Conservation (phyloP, 768 basidiomycete species). For the Boletus patriciae region DNA sequence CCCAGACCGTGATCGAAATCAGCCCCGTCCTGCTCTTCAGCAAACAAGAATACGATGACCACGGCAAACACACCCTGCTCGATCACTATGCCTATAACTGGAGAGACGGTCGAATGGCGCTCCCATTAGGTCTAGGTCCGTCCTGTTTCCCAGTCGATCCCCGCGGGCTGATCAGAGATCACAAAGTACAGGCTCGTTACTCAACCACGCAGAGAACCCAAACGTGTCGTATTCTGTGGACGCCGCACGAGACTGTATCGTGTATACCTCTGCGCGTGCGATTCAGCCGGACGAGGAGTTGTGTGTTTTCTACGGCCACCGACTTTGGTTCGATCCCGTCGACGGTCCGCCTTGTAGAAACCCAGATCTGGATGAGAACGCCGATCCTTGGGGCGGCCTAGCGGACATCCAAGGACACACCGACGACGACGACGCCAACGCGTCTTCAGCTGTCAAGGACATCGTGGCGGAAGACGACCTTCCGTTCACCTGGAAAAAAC, state of each 20-base stretch:
- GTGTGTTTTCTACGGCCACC: constrained; percentile 74
- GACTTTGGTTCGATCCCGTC: constrained; percentile 61
- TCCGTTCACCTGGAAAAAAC: constrained; percentile 64
- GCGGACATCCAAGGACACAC: constrained; percentile 3
- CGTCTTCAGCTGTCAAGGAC: constrained; percentile 34
- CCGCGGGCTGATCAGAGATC: background rate
- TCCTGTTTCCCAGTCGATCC: background rate
- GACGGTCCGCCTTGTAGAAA: constrained; percentile 12
- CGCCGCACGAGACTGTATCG: constrained; percentile 53
- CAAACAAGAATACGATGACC: constrained; percentile 64
- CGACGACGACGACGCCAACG: background rate
- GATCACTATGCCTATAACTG: constrained; percentile 80
- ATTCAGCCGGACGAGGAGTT: constrained; percentile 68
- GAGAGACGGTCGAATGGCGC: constrained; percentile 71
- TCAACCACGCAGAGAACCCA: constrained; percentile 72
- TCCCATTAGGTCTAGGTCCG: constrained; percentile 76
- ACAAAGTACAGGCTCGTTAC: constrained; percentile 63
- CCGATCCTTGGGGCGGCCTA: constrained; percentile 10
- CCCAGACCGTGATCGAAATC: constrained; percentile 71
- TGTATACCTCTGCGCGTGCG: constrained; percentile 54
- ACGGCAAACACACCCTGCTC: constrained; percentile 63
- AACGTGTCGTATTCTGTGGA: constrained; percentile 71
- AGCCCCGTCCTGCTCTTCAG: constrained; percentile 82
- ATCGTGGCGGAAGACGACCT: constrained; percentile 57
- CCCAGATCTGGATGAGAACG: background rate